Evolutionary conservation across 345 rosid genomes (phyloP).

Genomic region (Leavenworthia alabamica): DNA sequence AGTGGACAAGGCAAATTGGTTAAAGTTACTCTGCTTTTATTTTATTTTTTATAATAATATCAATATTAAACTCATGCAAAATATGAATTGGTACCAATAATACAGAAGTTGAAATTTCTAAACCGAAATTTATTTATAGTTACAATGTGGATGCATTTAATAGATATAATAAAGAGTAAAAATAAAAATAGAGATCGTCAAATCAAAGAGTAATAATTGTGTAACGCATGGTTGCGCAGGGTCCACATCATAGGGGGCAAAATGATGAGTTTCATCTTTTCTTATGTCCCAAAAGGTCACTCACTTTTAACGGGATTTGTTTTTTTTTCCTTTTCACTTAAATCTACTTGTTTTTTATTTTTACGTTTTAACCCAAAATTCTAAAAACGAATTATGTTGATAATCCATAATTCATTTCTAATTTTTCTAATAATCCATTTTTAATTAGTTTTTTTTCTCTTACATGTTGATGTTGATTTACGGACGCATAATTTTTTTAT

Average conservation of each 20-base stretch:
- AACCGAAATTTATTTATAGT: background rate
- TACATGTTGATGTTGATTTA: background rate
- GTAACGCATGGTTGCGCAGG: conserved; percentile 32
- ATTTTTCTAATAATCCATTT: too few species aligned
- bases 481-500: background rate
- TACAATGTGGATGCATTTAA: conserved; percentile 18
- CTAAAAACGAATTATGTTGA: background rate
- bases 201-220: conserved; percentile 27
- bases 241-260: conserved; percentile 34
- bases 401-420: too few species aligned
- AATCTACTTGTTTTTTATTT: background rate
- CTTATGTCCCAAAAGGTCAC: conserved; percentile 25
- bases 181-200: conserved; percentile 8
- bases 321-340: background rate
- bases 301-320: conserved; percentile 30
- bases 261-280: conserved; percentile 32
- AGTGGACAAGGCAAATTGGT: background rate
- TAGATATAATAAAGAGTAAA: background rate
- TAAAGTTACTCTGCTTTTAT: background rate
- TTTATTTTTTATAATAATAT: too few species aligned
- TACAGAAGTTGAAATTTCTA: background rate
- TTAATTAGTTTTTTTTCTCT: background rate
- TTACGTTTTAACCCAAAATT: background rate
- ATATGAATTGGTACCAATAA: background rate
- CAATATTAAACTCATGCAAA: background rate